Percentiles rank a stretch among this genome's conserved stretches.
Evolutionary conservation across 495 filamentous ascomycete genomes (phyloP).

Genomic region (Penicillium canariense): DNA sequence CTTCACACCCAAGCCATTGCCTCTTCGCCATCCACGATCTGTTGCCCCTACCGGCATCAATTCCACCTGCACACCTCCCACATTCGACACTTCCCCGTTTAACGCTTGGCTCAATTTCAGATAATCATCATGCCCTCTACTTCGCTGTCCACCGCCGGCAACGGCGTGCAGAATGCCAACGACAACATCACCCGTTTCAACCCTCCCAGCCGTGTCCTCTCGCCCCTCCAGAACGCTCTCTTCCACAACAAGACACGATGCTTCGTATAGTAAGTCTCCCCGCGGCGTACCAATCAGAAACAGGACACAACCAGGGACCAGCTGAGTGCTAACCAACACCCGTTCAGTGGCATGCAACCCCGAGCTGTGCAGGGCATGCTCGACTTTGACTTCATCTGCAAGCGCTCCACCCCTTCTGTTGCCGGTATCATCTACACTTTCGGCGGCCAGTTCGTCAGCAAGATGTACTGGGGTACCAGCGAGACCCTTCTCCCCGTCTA

Average conservation of each 20-base stretch:
- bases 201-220: slow-evolving; percentile 87
- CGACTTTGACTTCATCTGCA: slow-evolving; percentile 99
- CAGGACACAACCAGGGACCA: background rate
- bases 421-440: slow-evolving; percentile 99
- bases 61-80: too few relatives aligned
- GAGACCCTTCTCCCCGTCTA: slow-evolving; percentile 98
- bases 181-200: slow-evolving; percentile 98
- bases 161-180: slow-evolving; percentile 67
- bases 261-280: slow-evolving; percentile 80
- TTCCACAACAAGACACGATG: slow-evolving; percentile 99
- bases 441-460: slow-evolving; percentile 99
- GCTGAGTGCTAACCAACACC: background rate
- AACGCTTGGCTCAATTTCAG: slow-evolving; percentile 16
- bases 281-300: background rate
- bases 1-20: slow-evolving; percentile 1
- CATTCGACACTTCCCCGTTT: too few relatives aligned
- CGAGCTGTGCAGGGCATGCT: slow-evolving; percentile 99
- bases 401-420: slow-evolving; percentile 91
- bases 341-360: slow-evolving; percentile 83
- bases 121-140: slow-evolving; percentile 49
- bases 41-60: background rate
- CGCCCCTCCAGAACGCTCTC: slow-evolving; percentile 81
- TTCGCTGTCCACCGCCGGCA: slow-evolving; percentile 38
- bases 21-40: background rate
- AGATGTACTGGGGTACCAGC: slow-evolving; percentile 99